These are phyloP conservation scores for Baorangia bicolor DNA, from an alignment of 768 basidiomycete species.

Conservation along the genomic window DNA sequence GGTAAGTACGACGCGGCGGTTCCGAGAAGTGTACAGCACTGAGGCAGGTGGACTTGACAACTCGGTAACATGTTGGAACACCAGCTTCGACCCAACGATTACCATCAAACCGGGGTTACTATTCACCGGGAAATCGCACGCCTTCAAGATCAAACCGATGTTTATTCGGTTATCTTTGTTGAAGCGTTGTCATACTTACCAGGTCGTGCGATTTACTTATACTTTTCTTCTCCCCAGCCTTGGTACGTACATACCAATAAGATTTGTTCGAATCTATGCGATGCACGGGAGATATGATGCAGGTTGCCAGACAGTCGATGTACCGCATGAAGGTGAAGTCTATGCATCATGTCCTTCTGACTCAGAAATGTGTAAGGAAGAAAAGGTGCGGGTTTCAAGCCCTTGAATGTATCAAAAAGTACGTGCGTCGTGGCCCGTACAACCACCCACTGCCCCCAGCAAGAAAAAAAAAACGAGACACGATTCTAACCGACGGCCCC, in stretches of 20 bases:
- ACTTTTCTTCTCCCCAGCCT: too few species aligned
- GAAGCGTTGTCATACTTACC: neutral
- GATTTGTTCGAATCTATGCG: neutral
- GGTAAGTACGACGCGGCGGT: neutral
- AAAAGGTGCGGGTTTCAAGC: neutral
- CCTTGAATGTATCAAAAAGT: neutral
- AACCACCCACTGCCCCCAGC: too few species aligned
- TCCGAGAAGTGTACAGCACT: neutral
- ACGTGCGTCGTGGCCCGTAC: neutral
- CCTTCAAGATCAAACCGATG: neutral
- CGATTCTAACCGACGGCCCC: too few species aligned
- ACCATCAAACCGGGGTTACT: neutral
- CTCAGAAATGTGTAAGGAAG: neutral
- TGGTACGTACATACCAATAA: neutral
- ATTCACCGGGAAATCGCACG: neutral
- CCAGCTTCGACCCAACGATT: neutral
- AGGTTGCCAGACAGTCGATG: neutral
- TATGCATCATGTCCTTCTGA: neutral
- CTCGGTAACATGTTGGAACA: neutral
- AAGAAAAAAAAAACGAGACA: neutral
- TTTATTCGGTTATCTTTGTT: neutral
- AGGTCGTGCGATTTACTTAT: neutral
- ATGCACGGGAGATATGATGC: neutral
- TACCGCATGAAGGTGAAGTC: neutral
- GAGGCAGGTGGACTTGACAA: neutral